Base-by-base conservation (phyloP, 1,284 basidiomycete genomes). In the Tylopilus sp. region DNA sequence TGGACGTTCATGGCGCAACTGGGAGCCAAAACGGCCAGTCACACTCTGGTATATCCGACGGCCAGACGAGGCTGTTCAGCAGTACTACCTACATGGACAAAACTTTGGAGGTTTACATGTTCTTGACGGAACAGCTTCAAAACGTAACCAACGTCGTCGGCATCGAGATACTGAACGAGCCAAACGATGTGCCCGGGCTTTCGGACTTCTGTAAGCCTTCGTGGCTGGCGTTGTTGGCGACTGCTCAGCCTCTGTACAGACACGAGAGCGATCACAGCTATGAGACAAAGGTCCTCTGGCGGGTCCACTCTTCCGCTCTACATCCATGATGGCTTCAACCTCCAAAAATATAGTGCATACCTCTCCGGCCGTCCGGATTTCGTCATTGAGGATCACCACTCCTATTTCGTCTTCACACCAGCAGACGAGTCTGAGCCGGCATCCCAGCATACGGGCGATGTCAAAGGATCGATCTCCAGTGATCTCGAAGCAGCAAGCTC, bases 101-200 rank as follows among this genome's bases (percentile, higher is more conserved):
- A 59, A 89, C 87, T 0, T 72, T 85, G 38, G 65, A 72, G 38
- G 74, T 81, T 15, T 70, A 89, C 34, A 73, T 71, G 10, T 84
- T 74, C 66, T 68, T 92, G 39, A 73, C 73, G 28, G 62, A 78
- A 44, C 69, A 82, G 55, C 68, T 91, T 19, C 74, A 71, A 26
- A 65, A 72, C 46, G 81, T 88, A 16, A 82, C 81, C 46, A 91
- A 92, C 59, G 75, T 91, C 16, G 79, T 89, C 36, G 89, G 86
- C 1, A 82, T 92, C 38, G 75, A 91, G 61, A 67, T 92, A 25
- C 65, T 91, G 48, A 92, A 92, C 60, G 89, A 92, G 60, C 88
- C 88, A 0, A 51, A 71, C 23, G 70, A 81, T 56, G 69, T 60
- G n/a, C 66, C 70, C 5, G 65, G 58, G 19, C 69, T 86, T n/a